These are phyloP conservation scores for Verticillium dahliae DNA, from an alignment of 2,329 filamentous ascomycete species.

Conservation along the genomic window DNA sequence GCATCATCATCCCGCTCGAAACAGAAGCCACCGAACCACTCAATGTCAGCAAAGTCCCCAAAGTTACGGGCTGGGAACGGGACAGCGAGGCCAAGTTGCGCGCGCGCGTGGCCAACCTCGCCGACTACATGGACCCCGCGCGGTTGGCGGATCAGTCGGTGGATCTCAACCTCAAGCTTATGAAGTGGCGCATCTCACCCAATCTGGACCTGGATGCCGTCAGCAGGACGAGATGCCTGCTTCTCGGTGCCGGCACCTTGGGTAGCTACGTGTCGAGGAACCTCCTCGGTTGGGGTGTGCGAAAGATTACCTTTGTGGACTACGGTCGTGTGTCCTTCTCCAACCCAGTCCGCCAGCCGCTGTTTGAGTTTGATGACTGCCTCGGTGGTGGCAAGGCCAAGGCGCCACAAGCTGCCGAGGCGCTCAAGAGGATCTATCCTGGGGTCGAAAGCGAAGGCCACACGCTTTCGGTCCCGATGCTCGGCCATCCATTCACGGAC, in stretches of 20 bases:
- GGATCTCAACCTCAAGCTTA: constrained; percentile 92
- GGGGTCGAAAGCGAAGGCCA: constrained; percentile 78
- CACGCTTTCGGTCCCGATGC: constrained; percentile 86
- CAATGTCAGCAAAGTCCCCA: constrained; percentile 59
- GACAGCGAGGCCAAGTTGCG: constrained; percentile 71
- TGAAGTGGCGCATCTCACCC: constrained; percentile 97
- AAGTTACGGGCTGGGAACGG: constrained; percentile 92
- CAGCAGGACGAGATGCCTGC: constrained; percentile 81
- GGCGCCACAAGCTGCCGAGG: constrained; percentile 71
- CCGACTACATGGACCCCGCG: constrained; percentile 87
- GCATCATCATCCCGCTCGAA: constrained; percentile 65
- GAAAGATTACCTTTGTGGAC: constrained; percentile 93
- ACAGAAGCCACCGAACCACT: constrained; percentile 42
- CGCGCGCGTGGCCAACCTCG: constrained; percentile 72
- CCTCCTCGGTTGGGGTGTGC: constrained; percentile 90
- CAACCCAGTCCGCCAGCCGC: constrained; percentile 89
- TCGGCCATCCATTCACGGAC: constrained; percentile 80
- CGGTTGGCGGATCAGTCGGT: constrained; percentile 89
- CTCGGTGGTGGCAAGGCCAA: constrained; percentile 78
- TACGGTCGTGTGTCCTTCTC: constrained; percentile 91
- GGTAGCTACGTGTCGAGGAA: constrained; percentile 92
- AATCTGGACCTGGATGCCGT: constrained; percentile 81
- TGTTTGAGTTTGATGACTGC: constrained; percentile 89
- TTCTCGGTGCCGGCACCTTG: constrained; percentile 87
- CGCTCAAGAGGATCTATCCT: constrained; percentile 80